Evolutionary conservation across 164 flowering plant species (phyloP).

Genomic region (Berberis vulgaris): DNA sequence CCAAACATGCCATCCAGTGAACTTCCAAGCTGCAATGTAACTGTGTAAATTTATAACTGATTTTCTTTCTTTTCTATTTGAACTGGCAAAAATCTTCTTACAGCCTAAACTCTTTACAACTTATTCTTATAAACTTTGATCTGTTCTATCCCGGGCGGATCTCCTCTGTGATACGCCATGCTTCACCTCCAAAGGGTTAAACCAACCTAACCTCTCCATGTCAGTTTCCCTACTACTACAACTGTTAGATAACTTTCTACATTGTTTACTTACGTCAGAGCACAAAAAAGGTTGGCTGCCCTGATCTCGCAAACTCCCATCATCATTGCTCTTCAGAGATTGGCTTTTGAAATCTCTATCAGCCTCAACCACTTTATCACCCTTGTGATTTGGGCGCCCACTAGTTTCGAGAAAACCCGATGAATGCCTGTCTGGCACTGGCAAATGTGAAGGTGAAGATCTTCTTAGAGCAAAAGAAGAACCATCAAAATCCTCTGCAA

Average conservation of each 20-base stretch:
- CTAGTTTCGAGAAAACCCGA: conserved; percentile 15
- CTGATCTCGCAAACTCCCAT: conserved; percentile 13
- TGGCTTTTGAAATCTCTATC: conserved; percentile 5
- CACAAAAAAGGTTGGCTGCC: conserved; percentile 24
- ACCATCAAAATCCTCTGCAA: conserved; percentile 34
- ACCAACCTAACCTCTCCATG: conserved; percentile 25
- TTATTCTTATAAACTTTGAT: conserved; percentile 17
- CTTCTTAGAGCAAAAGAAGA: conserved; percentile 27
- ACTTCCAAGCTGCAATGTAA: too few relatives aligned
- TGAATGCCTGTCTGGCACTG: conserved; percentile 17
- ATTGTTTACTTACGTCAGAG: conserved; percentile 34
- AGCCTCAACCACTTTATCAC: neutral
- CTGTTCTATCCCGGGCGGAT: conserved; percentile 28
- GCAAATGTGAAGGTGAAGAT: conserved; percentile 10
- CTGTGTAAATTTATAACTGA: too few relatives aligned
- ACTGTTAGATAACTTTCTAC: conserved; percentile 30
- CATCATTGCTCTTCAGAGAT: conserved; percentile 4
- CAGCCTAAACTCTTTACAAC: conserved; percentile 15
- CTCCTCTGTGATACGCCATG: conserved; percentile 31
- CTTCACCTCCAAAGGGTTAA: conserved; percentile 24
- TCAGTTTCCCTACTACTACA: conserved; percentile 37
- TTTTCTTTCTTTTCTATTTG: neutral
- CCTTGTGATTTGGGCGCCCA: conserved; percentile 8
- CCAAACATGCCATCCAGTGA: too few relatives aligned
- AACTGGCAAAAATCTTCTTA: conserved; percentile 10